phyloP scores from a whole-genome alignment of 1,284 basidiomycete species.

The Heterobasidion irregulare region DNA sequence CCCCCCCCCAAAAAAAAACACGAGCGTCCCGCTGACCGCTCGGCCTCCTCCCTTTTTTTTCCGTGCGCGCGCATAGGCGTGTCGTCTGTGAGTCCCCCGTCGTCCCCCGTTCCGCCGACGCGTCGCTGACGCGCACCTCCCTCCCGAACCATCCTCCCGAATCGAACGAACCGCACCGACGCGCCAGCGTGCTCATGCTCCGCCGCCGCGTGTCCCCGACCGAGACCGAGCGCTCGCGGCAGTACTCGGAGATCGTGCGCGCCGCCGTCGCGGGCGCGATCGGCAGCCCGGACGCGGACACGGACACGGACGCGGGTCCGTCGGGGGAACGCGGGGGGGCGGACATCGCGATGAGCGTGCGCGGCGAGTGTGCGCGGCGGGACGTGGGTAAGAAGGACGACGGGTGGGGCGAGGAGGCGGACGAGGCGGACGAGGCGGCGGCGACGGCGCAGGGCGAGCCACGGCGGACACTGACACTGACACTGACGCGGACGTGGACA shows the following conservation, averaged over 20 bases:
- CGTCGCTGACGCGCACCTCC: not conserved
- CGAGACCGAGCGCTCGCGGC: conserved; percentile 9
- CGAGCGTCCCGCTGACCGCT: not conserved
- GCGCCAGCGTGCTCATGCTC: conserved; percentile 15
- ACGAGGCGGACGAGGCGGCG: too few relatives aligned
- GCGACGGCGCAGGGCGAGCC: too few relatives aligned
- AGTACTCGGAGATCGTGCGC: conserved; percentile 13
- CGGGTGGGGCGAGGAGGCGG: too few relatives aligned
- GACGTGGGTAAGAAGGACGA: too few relatives aligned
- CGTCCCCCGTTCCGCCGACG: not conserved
- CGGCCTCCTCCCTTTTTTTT: not conserved
- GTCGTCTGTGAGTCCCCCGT: conserved; percentile 7
- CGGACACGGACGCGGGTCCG: too few relatives aligned
- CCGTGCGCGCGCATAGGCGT: conserved; percentile 3
- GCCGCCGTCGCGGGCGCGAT: conserved; percentile 12
- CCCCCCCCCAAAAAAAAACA: not conserved
- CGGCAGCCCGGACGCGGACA: too few relatives aligned
- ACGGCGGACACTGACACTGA: too few relatives aligned
- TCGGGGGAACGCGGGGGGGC: too few relatives aligned
- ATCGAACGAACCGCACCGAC: not conserved
- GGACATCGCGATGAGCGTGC: too few relatives aligned
- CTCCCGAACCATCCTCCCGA: too few relatives aligned
- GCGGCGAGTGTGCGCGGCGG: too few relatives aligned
- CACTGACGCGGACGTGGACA: too few relatives aligned
- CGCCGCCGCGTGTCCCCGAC: conserved; percentile 14